phyloP scores from a whole-genome alignment of 352 stramenopile species.

The Nothophytophthora sp. region DNA sequence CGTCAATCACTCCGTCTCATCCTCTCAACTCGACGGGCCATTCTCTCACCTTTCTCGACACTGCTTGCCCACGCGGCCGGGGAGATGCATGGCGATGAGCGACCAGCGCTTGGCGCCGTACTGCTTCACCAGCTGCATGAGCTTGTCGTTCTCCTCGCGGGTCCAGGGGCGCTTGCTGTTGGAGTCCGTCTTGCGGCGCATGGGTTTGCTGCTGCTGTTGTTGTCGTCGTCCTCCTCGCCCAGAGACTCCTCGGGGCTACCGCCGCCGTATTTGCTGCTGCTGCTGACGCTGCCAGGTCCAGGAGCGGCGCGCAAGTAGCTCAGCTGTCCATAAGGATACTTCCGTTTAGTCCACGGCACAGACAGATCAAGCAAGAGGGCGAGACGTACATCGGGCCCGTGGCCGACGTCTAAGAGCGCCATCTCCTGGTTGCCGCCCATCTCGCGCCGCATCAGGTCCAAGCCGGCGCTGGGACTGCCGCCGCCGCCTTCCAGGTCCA shows the following conservation, averaged over 20 bases:
- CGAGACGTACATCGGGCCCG: constrained; percentile 30
- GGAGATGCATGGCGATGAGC: constrained; percentile 88
- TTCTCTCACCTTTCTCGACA: constrained; percentile 66
- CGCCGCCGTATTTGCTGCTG: constrained; percentile 40
- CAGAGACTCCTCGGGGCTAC: constrained; percentile 57
- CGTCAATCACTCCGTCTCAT: neutral
- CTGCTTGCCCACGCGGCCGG: constrained; percentile 88
- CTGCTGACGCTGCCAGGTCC: constrained; percentile 21
- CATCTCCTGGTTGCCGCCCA: constrained; percentile 41
- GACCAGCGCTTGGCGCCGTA: constrained; percentile 91
- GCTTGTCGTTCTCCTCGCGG: constrained; percentile 87
- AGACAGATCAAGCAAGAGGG: neutral
- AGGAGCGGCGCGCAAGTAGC: constrained; percentile 29
- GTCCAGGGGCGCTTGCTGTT: constrained; percentile 90
- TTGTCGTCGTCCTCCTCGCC: constrained; percentile 73
- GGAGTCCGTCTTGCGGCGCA: constrained; percentile 63
- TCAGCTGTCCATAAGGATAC: constrained; percentile 19
- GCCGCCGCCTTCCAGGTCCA: constrained; percentile 37
- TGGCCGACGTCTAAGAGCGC: constrained; percentile 27
- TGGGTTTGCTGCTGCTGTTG: constrained; percentile 22
- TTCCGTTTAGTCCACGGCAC: neutral
- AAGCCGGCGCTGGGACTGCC: neutral
- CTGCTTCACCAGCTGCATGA: constrained; percentile 89
- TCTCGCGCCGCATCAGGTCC: constrained; percentile 7
- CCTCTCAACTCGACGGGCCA: neutral